Evolutionary conservation across 768 basidiomycete species (phyloP).

Genomic region (Podaxis sp.): DNA sequence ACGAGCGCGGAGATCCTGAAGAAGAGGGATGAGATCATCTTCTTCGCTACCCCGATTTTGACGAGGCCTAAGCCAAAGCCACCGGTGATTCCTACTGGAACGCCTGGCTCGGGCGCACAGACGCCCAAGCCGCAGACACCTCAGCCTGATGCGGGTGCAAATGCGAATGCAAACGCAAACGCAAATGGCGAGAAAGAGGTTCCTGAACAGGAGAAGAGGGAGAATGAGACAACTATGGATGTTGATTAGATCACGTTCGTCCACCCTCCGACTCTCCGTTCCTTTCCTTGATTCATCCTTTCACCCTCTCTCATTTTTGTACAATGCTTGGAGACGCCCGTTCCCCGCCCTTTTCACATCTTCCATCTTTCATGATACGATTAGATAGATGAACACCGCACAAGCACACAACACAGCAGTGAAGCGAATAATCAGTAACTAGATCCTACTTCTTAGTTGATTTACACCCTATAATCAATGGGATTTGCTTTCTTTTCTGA

Average conservation of each 20-base stretch:
- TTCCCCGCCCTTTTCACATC: background rate
- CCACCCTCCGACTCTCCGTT: background rate
- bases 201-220: constrained; percentile 26
- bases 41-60: constrained; percentile 87
- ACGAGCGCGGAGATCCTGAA: constrained; percentile 80
- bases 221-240: constrained; percentile 72
- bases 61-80: constrained; percentile 92
- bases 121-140: constrained; percentile 68
- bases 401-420: background rate
- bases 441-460: background rate
- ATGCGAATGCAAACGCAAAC: background rate
- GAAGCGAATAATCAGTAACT: background rate
- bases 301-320: background rate
- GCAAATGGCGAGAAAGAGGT: constrained; percentile 20
- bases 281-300: background rate
- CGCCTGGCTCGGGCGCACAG: constrained; percentile 32
- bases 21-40: constrained; percentile 91
- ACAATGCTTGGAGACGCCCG: background rate
- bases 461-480: background rate
- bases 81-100: constrained; percentile 45
- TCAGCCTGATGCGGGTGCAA: constrained; percentile 18
- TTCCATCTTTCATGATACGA: background rate
- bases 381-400: background rate
- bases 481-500: background rate
- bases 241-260: constrained; percentile 54